Conservation (phyloP, 768 basidiomycete genomes). For the Podaxis sp. region DNA sequence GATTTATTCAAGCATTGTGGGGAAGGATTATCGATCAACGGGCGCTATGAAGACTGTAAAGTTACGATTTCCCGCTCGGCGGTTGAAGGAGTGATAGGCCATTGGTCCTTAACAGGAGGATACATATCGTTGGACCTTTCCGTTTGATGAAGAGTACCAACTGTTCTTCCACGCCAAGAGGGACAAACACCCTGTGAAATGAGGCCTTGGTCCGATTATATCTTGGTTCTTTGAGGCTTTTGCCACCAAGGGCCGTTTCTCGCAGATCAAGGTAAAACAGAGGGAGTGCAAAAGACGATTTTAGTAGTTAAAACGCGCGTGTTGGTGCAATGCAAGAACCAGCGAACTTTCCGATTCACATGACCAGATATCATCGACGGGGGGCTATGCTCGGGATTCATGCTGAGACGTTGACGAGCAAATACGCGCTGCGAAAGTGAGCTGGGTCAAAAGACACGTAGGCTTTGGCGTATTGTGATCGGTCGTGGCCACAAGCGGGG, state of each 20-base stretch:
- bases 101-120: too few relatives aligned
- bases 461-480: neutral
- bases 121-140: too few relatives aligned
- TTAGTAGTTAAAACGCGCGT: neutral
- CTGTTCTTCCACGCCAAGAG: too few relatives aligned
- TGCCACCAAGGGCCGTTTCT: neutral
- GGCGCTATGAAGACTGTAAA: too few relatives aligned
- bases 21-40: too few relatives aligned
- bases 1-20: too few relatives aligned
- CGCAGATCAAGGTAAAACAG: neutral
- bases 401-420: neutral
- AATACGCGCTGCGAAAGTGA: neutral
- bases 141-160: too few relatives aligned
- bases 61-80: too few relatives aligned
- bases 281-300: neutral
- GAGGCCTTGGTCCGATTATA: too few relatives aligned
- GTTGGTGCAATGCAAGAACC: neutral
- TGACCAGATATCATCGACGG: neutral
- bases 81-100: too few relatives aligned
- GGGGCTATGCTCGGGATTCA: neutral
- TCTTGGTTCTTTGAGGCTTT: too few relatives aligned
- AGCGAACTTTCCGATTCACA: neutral
- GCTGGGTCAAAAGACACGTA: neutral
- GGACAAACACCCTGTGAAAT: too few relatives aligned
- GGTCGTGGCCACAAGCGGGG: neutral